Base-by-base conservation (phyloP, 768 basidiomycete genomes). In the Boletus reticulatus region DNA sequence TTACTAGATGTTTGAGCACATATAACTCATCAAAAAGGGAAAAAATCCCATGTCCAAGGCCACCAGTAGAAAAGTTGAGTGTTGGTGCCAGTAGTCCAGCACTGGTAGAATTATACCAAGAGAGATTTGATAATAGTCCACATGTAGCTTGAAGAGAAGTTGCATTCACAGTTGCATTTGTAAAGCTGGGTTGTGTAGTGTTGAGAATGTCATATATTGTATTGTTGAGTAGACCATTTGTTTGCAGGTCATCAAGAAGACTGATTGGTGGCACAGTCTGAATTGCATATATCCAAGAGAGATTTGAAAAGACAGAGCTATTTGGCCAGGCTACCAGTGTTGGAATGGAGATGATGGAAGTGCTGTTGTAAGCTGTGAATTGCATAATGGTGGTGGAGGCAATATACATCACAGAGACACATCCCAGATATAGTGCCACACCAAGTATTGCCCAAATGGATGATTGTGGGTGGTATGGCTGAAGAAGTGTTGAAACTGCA, bases 321-420 rank as follows among this genome's bases (percentile, higher is more conserved):
- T 50, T 55, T 34, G 63, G 63, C 60, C 50, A 63, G 27, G 36
- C 3, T 0, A 56, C 2, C 13, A 8, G 6, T 36, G 57, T 59
- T 19, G 36, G 45, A 1, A 52, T 31, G 19, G 50, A 3, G 1
- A 19, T 34, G 14, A 2, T 43, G 5, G 48, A 47, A 2, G 50
- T 47, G 6, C 32, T 38, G 17, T 65, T 54, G 42, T 61, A 58
- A 5, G 59, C 52, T 43, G 44, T 53, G 0, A 69, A 55, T 24
- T 64, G 48, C 52, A 69, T 61, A 27, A 69, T 54, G 3, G 68
- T 45, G 0, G 68, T 50, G 2, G 67, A 63, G 2, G 61, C 27
- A 43, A 61, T 59, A 6, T 68, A 65, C 11, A 68, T 55, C 16
- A 38, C n/a, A 27, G 57, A 64, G 17, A 69, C 20, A 39, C 52